A percentile compares a stretch with the other conserved stretches of the same genome.
Evolutionary conservation across 495 filamentous ascomycete genomes (phyloP).

Genomic region (Penicillium goetzii): DNA sequence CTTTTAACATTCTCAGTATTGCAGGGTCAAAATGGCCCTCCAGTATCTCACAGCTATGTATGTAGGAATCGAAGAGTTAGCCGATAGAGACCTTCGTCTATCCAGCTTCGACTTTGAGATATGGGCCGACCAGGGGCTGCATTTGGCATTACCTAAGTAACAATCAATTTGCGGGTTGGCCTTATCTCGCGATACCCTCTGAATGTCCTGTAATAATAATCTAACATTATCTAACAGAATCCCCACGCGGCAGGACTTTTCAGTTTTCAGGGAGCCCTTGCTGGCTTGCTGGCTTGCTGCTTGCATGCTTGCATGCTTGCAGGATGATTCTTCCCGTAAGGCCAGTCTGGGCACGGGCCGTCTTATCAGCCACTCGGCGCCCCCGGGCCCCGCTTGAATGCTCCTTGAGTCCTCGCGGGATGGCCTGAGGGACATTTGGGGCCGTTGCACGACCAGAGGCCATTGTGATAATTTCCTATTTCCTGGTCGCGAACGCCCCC

Average conservation of each 20-base stretch:
- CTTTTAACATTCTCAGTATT: too few relatives aligned
- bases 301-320: too few relatives aligned
- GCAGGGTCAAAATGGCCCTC: too few relatives aligned
- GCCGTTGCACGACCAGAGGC: background rate
- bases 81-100: too few relatives aligned
- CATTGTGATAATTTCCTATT: background rate
- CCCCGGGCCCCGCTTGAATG: background rate
- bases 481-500: background rate
- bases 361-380: background rate
- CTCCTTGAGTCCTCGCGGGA: background rate
- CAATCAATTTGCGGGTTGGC: background rate
- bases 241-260: background rate
- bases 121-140: background rate
- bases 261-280: background rate
- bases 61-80: too few relatives aligned
- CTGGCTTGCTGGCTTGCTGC: background rate
- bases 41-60: too few relatives aligned
- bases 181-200: background rate
- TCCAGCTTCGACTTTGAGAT: too few relatives aligned
- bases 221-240: background rate
- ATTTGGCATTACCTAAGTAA: conserved; percentile 1
- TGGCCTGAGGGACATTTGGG: background rate
- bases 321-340: background rate
- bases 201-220: background rate
- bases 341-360: background rate